Base-by-base conservation (phyloP, 2,329 filamentous ascomycete species). In the Colletotrichum tropicale region DNA sequence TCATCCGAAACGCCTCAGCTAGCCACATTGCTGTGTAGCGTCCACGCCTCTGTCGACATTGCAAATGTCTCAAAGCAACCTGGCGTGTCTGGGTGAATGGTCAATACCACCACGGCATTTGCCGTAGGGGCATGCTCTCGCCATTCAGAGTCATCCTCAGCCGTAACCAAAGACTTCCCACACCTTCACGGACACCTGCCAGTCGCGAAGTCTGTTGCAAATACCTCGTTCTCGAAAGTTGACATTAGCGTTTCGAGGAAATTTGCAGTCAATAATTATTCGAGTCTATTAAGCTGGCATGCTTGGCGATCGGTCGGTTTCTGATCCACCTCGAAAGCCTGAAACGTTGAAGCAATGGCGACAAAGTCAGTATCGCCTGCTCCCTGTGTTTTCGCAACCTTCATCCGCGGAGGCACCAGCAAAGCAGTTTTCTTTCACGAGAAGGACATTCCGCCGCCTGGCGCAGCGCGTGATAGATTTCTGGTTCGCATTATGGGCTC, bases 401-500 rank as follows among this genome's bases (percentile, higher is more conserved):
- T 66, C 38, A 48, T 66, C 21, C 66, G 71, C 8, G 36, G 58
- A 8, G 71, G 66, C 28, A 64, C 34, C 28, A 70, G 55, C 24
- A 70, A 70, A 32, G 55, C 70, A 6, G n/a, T 73, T n/a, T 87
- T 93, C 64, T 88, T 93, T 81, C 85, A 89, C 30, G 80, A 86
- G 34, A 80, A 84, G 30, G 82, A 91, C 78, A 86, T 93, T 0
- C 90, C 91, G 2, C 26, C 73, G 1, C 79, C 88, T 60, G 84
- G 82, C 32, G 76, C 79, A 56, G 78, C 85, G 78, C 91, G 90
- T 88, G 82, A 85, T 12, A 80, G 83, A 2, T 88, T 92, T 36
- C 90, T 92, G 77, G 85, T 86, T n/a, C 84, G 87, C 8, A 85
- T 85, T 1, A 89, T 92, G 78, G 90, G 90, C 26, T 89, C 87